These are phyloP conservation scores for Sugiyamaella neomexicana DNA, from an alignment of 1,139 yeast genomes.

Conservation along the genomic window DNA sequence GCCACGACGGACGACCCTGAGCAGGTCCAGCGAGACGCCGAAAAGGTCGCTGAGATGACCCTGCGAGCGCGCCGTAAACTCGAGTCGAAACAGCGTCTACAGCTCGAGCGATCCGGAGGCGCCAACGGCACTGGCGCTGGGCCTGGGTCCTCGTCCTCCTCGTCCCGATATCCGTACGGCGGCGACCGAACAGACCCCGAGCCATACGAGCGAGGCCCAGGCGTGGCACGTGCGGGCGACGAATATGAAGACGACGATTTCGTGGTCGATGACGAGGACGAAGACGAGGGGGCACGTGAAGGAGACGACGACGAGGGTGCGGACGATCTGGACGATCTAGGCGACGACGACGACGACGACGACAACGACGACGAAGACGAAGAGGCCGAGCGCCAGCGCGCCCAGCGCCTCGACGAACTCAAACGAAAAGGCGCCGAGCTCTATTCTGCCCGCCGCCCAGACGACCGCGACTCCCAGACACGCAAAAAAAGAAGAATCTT, in stretches of 20 bases:
- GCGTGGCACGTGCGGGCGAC: slow-evolving; percentile 39
- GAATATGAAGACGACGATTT: slow-evolving; percentile 57
- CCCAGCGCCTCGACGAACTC: slow-evolving; percentile 60
- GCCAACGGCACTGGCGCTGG: slow-evolving; percentile 26
- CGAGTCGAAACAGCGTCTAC: slow-evolving; percentile 62
- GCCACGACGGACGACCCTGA: slow-evolving; percentile 88
- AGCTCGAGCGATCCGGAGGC: slow-evolving; percentile 58
- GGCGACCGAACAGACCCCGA: slow-evolving; percentile 34
- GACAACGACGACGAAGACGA: slow-evolving; percentile 53
- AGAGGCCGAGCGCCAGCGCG: slow-evolving; percentile 55
- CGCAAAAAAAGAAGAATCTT: slow-evolving; percentile 39
- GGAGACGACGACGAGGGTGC: slow-evolving; percentile 50
- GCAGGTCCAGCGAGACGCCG: slow-evolving; percentile 75
- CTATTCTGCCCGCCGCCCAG: slow-evolving; percentile 39
- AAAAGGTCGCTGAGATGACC: slow-evolving; percentile 61
- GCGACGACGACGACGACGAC: slow-evolving; percentile 40
- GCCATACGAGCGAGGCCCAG: slow-evolving; percentile 34
- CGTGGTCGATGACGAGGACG: slow-evolving; percentile 53
- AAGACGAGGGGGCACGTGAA: slow-evolving; percentile 47
- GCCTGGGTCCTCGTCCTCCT: slow-evolving; percentile 12
- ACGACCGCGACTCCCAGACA: slow-evolving; percentile 30
- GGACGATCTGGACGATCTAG: slow-evolving; percentile 46
- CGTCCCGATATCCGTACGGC: slow-evolving; percentile 24
- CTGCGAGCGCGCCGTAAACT: slow-evolving; percentile 46
- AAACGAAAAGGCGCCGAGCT: slow-evolving; percentile 58